A percentile compares a stretch with the other conserved stretches of the same genome.
Conservation (phyloP, 352 stramenopile genomes). For the Peronospora belbahrii region DNA sequence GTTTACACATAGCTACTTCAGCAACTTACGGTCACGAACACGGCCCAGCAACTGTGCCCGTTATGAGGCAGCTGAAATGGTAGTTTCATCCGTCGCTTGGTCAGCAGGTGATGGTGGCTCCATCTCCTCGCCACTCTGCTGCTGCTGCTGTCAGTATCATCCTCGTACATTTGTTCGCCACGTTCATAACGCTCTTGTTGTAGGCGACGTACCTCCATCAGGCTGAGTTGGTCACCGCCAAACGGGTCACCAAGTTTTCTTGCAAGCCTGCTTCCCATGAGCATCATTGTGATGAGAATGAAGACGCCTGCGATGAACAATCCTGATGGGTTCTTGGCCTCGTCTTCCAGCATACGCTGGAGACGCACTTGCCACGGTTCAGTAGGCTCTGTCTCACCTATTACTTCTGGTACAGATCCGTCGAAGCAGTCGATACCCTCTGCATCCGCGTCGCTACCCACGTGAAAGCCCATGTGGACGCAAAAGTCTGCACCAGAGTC, state of each 20-base stretch:
- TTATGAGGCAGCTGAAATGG: slow-evolving; percentile 10
- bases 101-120: background rate
- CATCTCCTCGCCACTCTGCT: slow-evolving; percentile 23
- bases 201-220: slow-evolving; percentile 60
- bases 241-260: slow-evolving; percentile 40
- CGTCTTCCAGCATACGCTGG: slow-evolving; percentile 51
- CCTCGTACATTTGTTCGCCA: slow-evolving; percentile 28
- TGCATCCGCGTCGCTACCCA: slow-evolving; percentile 48
- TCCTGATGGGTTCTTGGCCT: slow-evolving; percentile 59
- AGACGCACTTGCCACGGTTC: slow-evolving; percentile 52
- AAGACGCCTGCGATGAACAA: slow-evolving; percentile 61
- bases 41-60: background rate
- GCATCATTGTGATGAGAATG: slow-evolving; percentile 40
- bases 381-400: slow-evolving; percentile 44
- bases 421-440: slow-evolving; percentile 81
- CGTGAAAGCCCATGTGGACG: slow-evolving; percentile 71
- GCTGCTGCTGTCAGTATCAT: slow-evolving; percentile 55
- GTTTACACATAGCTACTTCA: background rate
- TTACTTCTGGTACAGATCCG: slow-evolving; percentile 52
- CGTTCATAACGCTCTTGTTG: slow-evolving; percentile 70
- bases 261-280: slow-evolving; percentile 40
- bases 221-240: slow-evolving; percentile 43
- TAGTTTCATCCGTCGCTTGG: slow-evolving; percentile 5
- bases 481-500: slow-evolving; percentile 56
- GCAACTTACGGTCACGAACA: background rate